Evolutionary conservation across 176 grass and related monocot species (phyloP), one percentile per base, ranked within the genome.

Genomic region (Elaeis guineensis): DNA sequence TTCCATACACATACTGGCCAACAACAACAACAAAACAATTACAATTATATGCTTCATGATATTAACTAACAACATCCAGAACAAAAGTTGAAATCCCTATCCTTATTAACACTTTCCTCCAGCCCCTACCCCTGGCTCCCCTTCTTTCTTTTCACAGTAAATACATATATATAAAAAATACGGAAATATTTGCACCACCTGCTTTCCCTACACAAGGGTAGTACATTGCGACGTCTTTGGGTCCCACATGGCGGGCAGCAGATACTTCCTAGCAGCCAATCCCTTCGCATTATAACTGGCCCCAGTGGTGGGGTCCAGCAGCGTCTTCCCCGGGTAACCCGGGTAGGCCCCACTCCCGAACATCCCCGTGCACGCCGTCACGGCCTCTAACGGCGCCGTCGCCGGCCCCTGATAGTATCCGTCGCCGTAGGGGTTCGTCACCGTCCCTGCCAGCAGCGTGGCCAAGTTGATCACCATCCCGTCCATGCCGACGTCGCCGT

Each of bases 231-330:
- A 67, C 17, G 79, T 86, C 19, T 14, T 69, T 21, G 88, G 87
- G 76, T 91, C 79, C 88, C 88, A 91, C 82, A 91, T 91, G 65
- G 82, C 87, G 51, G 82, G 87, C 0, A 90, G 60, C 17, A 90
- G 72, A 61, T 79, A 90, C 25, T 59, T 52, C 3, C 87, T 77
- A 0, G 75, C 79, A 5, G 23, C 63, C 3, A 79, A 50, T 0
- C 87, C 78, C 16, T 66, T 60, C 11, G 82, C 87, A 19, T 86
- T 90, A 61, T 82, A 86, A 59, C 87, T 79, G 16, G 78, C 87
- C 3, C 79, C 72, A 1, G 82, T 86, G 55, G 72, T 59, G 39
- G 71, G 35, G 58, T 90, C 87, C 9, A 90, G 55, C 15, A 55
- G 44, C 55, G 82, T 7, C 75, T 79, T 66, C 4, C 82, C 87